Evolutionary conservation across 768 basidiomycete species (phyloP), one percentile per base, ranked within the genome.

Genomic region (Suillus subluteus): DNA sequence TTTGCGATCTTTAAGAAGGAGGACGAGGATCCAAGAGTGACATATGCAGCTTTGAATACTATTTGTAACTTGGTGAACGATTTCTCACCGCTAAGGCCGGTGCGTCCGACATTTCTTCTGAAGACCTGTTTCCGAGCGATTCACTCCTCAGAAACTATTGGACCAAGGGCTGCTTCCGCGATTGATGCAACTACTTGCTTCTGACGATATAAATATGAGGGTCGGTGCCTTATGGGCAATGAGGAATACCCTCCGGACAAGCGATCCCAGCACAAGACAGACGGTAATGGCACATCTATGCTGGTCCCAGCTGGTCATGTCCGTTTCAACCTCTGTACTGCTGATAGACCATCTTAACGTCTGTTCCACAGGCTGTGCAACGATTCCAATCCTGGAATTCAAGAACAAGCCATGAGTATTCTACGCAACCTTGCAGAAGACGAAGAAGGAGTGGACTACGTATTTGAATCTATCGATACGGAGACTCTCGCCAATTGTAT

Each of bases 1-100:
- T 88, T 92, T 68, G 78, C 84, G 40, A 76, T 94, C 21, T 81
- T 91, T 65, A 78, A 78, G 70, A 82, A 82, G 69, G 77, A 80
- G 66, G 86, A 85, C 21, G 88, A 93, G 67, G 92, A 94, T 73
- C 77, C 85, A 56, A 80, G 91, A 16, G 94, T 96, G 26, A 82
- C 88, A 23, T 82, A 83, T 62, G 92, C 91, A 0, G 91, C 92
- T 1, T 77, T 93, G 1, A 84, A 88, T 0, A 90, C 88, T 6
- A 84, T 97, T 4, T 94, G 94, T 77, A 97, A 98, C 75, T 83
- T 96, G 52, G 87, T 96, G 9, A 90, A 88, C 62, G 92, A 94
- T 63, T 95, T 94, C 77, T 95, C 94, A 13, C 94, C 95, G 8
- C 74, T 96, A 69, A 82, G 89, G 67, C 79, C 82, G 63, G 93